Base-by-base conservation (phyloP, 192 early-diverging fungal species). In the Martensiomyces pterosporus region DNA sequence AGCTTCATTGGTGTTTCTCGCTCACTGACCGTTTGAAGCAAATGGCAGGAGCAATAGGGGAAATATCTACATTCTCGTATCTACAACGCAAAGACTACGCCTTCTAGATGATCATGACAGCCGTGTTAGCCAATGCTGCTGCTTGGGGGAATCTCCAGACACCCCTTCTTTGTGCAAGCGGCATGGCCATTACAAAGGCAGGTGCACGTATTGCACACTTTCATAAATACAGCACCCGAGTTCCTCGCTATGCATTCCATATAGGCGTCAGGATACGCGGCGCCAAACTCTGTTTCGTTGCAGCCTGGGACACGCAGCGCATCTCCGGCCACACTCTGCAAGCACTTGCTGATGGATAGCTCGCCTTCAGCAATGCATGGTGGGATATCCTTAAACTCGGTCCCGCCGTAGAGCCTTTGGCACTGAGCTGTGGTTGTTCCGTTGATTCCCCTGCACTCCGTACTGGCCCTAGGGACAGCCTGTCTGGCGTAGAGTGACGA, bases 331-430 rank as follows among this genome's bases (percentile, higher is more conserved):
- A 39, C 33, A 18, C 13, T 32, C 16, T n/a, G 2, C 13, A 65
- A 19, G 21, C 62, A 65, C 0, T 16, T 10, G 6, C 4, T 2
- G 8, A 49, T 22, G 33, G 25, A 32, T 39, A 57, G 39, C 3
- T 24, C 38, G 23, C 15, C 33, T 6, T 24, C 10, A 0, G 15
- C 10, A 5, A 15, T 2, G 40, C 62, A 65, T 2, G 17, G 16
- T 9, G 62, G 62, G 7, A 65, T 16, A 7, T 3, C 17, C 4
- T 21, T 34, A 13, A 36, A 57, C 17, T 12, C 33, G 4, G 4
- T 24, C 9, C 62, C 62, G 4, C 62, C 62, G 17, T 57, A 65
- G 14, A 65, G 49, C 4, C 55, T 48, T 32, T 43, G 37, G 21
- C 62, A 65, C 19, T 65, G 62, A 1, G 49, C 54, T 13, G 22